Base-by-base conservation (phyloP, 306 rosid species). In the Citrullus colocynthis region DNA sequence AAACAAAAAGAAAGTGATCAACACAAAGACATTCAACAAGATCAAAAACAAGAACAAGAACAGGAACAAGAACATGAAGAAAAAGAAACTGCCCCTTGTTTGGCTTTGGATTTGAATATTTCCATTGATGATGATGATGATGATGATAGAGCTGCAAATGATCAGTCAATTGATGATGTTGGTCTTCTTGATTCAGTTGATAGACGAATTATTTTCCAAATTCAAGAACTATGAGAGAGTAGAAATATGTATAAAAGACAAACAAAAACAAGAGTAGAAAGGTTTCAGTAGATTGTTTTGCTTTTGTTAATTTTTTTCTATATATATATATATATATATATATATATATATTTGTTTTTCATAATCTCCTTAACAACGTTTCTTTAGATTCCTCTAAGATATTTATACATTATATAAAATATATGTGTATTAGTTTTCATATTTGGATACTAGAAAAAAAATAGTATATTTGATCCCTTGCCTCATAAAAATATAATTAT, bases 181-280 rank as follows among this genome's bases (percentile, higher is more conserved):
- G 97, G 93, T 7, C 90, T 96, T 81, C 89, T 92, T 80, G 93
- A 96, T 74, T 87, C 88, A 1, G 98, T 96, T 24, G 99, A 96
- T 77, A 81, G 90, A 88, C 75, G 85, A 69, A 74, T 92, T 76
- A n/a, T 92, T 84, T 96, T 92, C 88, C 93, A 89, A 75, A 45
- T 83, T 85, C 91, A 87, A 81, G 96, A 92, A 78, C 66, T 88
- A 55, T 86, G 86, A 89, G 86, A 89, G 86, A 89, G 39, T 74
- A 63, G 20, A 10, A 10, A 24, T 14, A 51, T 28, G 4, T 64
- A 2, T 12, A 16, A 21, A 45, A 63, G n/a, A 51, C 6, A 13
- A 60, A 4, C 2, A 24, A 16, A 45, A 24, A 6, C 28, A 36
- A 60, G 16, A 66, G 48, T 45, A 83, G 34, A 41, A n/a, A 20